Evolutionary conservation across 345 rosid species (phyloP).

Genomic region (Salix arbutifolia): DNA sequence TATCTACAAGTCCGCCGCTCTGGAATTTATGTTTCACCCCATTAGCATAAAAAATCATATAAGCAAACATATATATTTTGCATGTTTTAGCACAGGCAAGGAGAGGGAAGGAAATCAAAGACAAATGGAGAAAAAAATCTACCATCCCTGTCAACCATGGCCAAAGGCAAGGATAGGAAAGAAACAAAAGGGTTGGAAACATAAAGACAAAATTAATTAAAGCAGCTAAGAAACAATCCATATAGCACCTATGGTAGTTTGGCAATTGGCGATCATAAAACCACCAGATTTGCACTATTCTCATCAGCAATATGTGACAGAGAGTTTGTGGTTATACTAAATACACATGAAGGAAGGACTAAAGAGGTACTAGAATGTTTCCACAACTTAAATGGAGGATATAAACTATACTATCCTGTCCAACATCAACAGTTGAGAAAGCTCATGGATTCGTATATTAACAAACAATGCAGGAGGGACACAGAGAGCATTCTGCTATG

Average conservation of each 20-base stretch:
- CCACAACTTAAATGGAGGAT: neutral
- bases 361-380: neutral
- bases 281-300: neutral
- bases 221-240: neutral
- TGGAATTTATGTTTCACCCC: neutral
- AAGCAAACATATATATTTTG: neutral
- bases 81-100: neutral
- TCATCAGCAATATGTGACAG: neutral
- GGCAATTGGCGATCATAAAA: neutral
- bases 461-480: too few relatives aligned
- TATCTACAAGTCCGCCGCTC: neutral
- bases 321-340: neutral
- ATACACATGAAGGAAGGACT: neutral
- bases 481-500: too few relatives aligned
- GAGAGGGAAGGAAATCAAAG: neutral
- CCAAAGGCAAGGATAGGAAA: neutral
- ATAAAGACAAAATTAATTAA: neutral
- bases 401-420: neutral
- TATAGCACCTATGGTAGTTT: too few relatives aligned
- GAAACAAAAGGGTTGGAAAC: too few relatives aligned
- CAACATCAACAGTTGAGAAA: neutral
- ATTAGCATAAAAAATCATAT: neutral
- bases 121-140: neutral
- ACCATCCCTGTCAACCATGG: neutral
- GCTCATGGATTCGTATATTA: too few relatives aligned